Evolutionary conservation across 495 filamentous ascomycete genomes (phyloP).

Genomic region (Terfezia claveryi): DNA sequence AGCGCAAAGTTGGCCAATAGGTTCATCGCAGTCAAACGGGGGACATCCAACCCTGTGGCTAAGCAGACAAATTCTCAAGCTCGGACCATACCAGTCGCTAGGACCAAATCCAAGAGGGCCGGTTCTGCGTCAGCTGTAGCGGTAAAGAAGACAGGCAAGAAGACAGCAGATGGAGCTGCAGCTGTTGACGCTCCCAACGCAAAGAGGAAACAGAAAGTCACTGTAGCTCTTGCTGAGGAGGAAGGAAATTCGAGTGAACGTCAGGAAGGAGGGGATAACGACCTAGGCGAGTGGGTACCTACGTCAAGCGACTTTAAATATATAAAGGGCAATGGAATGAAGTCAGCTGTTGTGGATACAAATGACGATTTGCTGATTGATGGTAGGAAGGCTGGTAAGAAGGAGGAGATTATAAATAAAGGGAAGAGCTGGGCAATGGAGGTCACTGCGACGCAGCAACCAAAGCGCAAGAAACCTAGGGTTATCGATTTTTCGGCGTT

Average conservation of each 20-base stretch:
- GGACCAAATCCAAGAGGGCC: neutral
- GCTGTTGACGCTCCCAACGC: too few relatives aligned
- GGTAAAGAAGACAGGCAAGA: neutral
- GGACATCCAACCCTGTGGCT: too few relatives aligned
- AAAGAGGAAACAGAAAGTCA: neutral
- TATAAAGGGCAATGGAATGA: neutral
- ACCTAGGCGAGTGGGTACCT: neutral
- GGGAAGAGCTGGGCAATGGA: neutral
- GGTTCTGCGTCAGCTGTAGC: neutral
- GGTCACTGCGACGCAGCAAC: neutral
- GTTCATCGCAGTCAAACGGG: too few relatives aligned
- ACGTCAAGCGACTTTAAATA: neutral
- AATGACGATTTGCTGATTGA: too few relatives aligned
- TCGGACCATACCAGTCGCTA: too few relatives aligned
- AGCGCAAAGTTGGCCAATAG: too few relatives aligned
- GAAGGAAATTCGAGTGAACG: neutral
- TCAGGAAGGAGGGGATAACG: neutral
- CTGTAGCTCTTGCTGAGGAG: neutral
- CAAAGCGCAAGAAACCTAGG: neutral
- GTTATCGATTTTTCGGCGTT: neutral
- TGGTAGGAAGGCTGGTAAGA: neutral
- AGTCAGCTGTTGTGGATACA: too few relatives aligned
- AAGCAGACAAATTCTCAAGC: too few relatives aligned
- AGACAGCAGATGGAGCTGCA: too few relatives aligned
- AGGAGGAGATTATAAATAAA: neutral